These are phyloP conservation scores for Candida ortonii DNA, from an alignment of 805 yeast genomes.

Conservation along the genomic window DNA sequence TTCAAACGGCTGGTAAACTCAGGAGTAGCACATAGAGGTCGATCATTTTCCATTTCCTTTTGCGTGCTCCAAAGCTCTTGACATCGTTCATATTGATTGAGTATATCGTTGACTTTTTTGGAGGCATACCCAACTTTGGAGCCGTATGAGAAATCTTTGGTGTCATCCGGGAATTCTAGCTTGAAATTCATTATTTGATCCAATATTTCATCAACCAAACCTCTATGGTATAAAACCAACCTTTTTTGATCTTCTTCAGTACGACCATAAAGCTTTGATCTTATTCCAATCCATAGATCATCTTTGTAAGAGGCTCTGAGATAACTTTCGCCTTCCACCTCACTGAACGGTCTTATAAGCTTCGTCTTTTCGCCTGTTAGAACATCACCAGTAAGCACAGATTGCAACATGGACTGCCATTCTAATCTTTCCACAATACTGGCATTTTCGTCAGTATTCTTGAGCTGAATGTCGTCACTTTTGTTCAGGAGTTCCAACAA, in stretches of 20 bases:
- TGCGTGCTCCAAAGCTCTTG: constrained; percentile 77
- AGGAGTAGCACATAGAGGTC: constrained; percentile 63
- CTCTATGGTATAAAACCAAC: constrained; percentile 64
- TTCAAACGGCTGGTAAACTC: constrained; percentile 66
- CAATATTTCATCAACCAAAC: constrained; percentile 68
- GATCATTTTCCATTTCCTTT: constrained; percentile 74
- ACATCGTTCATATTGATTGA: constrained; percentile 62
- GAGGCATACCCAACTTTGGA: constrained; percentile 36
- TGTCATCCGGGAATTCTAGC: constrained; percentile 41
- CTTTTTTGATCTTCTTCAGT: constrained; percentile 75
- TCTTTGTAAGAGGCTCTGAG: constrained; percentile 58
- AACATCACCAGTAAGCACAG: constrained; percentile 93
- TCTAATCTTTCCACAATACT: constrained; percentile 72
- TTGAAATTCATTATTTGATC: constrained; percentile 67
- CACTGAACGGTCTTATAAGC: constrained; percentile 49
- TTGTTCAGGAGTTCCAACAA: constrained; percentile 31
- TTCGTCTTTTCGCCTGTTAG: constrained; percentile 85
- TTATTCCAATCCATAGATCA: constrained; percentile 82
- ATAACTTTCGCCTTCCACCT: constrained; percentile 44
- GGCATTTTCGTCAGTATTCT: constrained; percentile 27
- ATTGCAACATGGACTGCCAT: constrained; percentile 92
- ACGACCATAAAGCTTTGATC: constrained; percentile 79
- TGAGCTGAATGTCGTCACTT: constrained; percentile 36
- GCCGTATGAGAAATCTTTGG: constrained; percentile 17
- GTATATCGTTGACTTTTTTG: constrained; percentile 50